phyloP scores from a whole-genome alignment of 192 early-diverging fungal genomes.

The Podila horticola region DNA sequence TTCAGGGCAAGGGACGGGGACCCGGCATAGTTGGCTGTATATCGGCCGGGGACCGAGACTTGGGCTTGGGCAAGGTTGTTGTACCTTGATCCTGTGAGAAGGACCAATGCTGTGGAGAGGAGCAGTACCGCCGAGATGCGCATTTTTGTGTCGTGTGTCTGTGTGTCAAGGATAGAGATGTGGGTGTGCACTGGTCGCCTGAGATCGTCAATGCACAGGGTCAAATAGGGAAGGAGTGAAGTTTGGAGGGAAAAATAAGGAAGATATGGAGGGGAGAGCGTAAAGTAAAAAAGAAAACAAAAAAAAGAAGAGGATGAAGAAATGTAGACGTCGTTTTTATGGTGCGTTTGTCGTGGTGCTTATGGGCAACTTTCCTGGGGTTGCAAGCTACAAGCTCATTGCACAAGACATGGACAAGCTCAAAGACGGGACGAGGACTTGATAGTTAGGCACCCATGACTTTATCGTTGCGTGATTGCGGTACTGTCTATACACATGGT shows the following conservation, averaged over 20 bases:
- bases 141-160: slow-evolving; percentile 4
- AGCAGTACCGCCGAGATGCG: slow-evolving; percentile 5
- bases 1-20: background rate
- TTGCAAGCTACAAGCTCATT: too few species aligned
- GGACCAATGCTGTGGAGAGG: slow-evolving; percentile 8
- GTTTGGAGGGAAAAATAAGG: background rate
- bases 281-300: too few species aligned
- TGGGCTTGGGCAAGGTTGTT: slow-evolving; percentile 19
- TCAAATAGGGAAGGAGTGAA: background rate
- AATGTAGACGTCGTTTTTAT: too few species aligned
- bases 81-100: background rate
- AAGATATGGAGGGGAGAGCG: background rate
- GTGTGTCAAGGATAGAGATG: background rate
- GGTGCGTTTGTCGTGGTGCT: too few species aligned
- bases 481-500: background rate
- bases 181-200: background rate
- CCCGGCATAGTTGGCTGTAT: slow-evolving; percentile 24
- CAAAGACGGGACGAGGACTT: too few species aligned
- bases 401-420: too few species aligned
- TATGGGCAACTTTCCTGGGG: too few species aligned
- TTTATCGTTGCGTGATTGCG: too few species aligned
- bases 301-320: too few species aligned
- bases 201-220: background rate
- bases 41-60: slow-evolving; percentile 41
- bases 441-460: too few species aligned